These are phyloP conservation scores for Fusarium sp. DNA, from an alignment of 2,329 filamentous ascomycete species.

Conservation along the genomic window DNA sequence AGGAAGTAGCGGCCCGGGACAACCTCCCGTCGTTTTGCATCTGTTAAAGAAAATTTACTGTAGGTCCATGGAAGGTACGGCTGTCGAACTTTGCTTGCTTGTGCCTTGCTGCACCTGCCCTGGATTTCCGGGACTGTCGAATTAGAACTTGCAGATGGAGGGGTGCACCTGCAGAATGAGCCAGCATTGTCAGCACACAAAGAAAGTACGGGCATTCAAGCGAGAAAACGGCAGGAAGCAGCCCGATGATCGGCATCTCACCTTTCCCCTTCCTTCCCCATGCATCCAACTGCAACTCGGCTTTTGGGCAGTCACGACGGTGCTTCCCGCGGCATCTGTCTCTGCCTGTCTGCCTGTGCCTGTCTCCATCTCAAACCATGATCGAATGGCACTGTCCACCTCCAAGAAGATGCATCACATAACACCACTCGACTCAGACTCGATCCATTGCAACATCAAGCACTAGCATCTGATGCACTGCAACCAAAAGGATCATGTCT, in stretches of 20 bases:
- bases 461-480: not conserved
- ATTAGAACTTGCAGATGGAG: constrained; percentile 8
- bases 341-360: not conserved
- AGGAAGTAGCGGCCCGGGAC: constrained; percentile 21
- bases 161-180: constrained; percentile 3
- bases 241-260: constrained; percentile 32
- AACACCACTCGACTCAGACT: not conserved
- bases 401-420: not conserved
- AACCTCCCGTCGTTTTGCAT: constrained; percentile 15
- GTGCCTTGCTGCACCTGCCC: constrained; percentile 10
- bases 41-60: not conserved
- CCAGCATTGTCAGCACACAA: not conserved
- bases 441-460: not conserved
- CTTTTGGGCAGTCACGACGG: not conserved
- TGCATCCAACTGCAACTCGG: not conserved
- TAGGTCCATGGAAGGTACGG: not conserved
- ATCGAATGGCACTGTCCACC: not conserved
- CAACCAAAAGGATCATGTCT: not conserved
- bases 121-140: not conserved
- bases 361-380: not conserved
- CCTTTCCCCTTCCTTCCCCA: constrained; percentile 27
- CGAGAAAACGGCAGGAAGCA: constrained; percentile 18
- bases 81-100: constrained; percentile 1
- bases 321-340: constrained; percentile 7
- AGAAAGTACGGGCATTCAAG: not conserved